Evolutionary conservation across 2,329 filamentous ascomycete species (phyloP).

Genomic region (Coniochaeta prunicola): DNA sequence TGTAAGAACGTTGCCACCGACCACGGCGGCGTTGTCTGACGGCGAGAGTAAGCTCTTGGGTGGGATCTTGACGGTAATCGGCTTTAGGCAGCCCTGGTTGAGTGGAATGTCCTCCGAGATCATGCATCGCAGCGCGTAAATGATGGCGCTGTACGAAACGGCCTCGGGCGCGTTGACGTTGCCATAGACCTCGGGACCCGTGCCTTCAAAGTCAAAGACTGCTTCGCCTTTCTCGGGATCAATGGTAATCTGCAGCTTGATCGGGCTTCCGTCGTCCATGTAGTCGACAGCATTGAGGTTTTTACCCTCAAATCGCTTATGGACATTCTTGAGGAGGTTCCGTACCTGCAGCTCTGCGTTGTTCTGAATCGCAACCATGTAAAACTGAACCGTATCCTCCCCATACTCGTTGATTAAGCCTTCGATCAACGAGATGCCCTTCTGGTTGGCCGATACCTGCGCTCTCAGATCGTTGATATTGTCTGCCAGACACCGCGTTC

Average conservation of each 20-base stretch:
- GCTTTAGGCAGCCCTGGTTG: constrained; percentile 77
- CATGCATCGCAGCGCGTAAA: constrained; percentile 76
- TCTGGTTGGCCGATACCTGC: constrained; percentile 80
- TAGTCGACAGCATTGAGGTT: constrained; percentile 71
- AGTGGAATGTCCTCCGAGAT: constrained; percentile 77
- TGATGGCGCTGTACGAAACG: constrained; percentile 72
- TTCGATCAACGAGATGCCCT: constrained; percentile 72
- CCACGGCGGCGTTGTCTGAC: constrained; percentile 69
- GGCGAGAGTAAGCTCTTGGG: constrained; percentile 67
- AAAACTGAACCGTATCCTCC: constrained; percentile 69
- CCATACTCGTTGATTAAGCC: constrained; percentile 71
- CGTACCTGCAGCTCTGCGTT: constrained; percentile 74
- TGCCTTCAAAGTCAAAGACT: constrained; percentile 69
- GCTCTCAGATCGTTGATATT: constrained; percentile 84
- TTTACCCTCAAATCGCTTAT: constrained; percentile 58
- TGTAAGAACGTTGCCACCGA: constrained; percentile 77
- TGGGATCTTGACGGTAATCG: constrained; percentile 69
- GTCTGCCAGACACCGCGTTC: constrained; percentile 71
- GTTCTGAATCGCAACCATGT: constrained; percentile 76
- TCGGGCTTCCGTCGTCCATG: constrained; percentile 82
- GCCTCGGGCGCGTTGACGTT: constrained; percentile 75
- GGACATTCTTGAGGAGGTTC: constrained; percentile 64
- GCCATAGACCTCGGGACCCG: constrained; percentile 67
- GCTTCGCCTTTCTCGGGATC: constrained; percentile 68
- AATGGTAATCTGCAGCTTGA: constrained; percentile 68